These are phyloP conservation scores for Fusarium sp. DNA, from an alignment of 2,329 filamentous ascomycete genomes.

Conservation along the genomic window DNA sequence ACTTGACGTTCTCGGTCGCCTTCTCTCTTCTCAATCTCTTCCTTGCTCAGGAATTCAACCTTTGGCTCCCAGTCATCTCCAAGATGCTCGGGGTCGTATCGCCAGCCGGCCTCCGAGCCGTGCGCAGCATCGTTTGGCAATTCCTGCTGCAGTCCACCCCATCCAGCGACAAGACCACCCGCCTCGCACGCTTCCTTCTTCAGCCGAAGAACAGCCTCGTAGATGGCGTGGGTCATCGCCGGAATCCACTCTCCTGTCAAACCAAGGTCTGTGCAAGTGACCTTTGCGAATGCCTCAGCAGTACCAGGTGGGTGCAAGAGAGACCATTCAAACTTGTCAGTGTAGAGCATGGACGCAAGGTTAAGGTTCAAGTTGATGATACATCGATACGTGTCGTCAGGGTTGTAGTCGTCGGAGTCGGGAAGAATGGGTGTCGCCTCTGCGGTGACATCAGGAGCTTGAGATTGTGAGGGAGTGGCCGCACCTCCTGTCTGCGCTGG, in stretches of 20 bases:
- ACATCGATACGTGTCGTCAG: slow-evolving; percentile 95
- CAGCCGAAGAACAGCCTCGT: slow-evolving; percentile 90
- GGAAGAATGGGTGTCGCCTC: slow-evolving; percentile 73
- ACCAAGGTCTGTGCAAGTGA: slow-evolving; percentile 93
- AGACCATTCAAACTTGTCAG: slow-evolving; percentile 98
- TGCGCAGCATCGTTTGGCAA: slow-evolving; percentile 92
- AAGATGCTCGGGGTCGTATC: slow-evolving; percentile 93
- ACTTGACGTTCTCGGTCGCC: slow-evolving; percentile 94
- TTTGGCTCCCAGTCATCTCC: slow-evolving; percentile 89
- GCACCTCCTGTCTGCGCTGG: slow-evolving; percentile 67
- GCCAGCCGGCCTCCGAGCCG: slow-evolving; percentile 89
- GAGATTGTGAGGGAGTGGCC: slow-evolving; percentile 63
- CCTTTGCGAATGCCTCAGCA: slow-evolving; percentile 91
- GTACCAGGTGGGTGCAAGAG: slow-evolving; percentile 91
- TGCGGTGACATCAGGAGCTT: slow-evolving; percentile 74
- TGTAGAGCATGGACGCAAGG: slow-evolving; percentile 90
- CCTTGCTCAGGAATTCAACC: slow-evolving; percentile 86
- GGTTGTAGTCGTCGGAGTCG: slow-evolving; percentile 83
- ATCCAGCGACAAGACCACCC: slow-evolving; percentile 84
- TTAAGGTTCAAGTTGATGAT: slow-evolving; percentile 94
- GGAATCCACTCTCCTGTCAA: slow-evolving; percentile 94
- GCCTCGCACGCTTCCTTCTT: slow-evolving; percentile 98
- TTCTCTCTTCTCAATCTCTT: slow-evolving; percentile 98
- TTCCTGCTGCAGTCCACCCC: slow-evolving; percentile 72
- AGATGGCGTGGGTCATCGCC: slow-evolving; percentile 95